Evolutionary conservation across 139 green algal species (phyloP).

Genomic region (Chlamydomonas sp.): DNA sequence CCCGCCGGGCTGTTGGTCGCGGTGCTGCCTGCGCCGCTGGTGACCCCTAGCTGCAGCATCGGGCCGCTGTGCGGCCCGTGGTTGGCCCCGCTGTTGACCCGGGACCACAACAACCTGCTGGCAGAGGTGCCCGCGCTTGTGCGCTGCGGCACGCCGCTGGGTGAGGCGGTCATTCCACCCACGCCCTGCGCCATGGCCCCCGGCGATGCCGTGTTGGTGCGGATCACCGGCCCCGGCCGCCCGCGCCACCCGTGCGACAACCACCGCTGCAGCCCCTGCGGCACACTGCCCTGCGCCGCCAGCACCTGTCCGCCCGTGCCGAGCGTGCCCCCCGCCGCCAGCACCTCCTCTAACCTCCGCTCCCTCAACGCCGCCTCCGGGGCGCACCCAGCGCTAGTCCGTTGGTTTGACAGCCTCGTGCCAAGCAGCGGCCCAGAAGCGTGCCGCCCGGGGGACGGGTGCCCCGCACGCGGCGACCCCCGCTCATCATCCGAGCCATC

Average conservation of each 20-base stretch:
- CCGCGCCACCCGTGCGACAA: conserved; percentile 25
- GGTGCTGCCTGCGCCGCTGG: background rate
- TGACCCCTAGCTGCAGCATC: background rate
- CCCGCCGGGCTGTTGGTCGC: background rate
- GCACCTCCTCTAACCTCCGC: background rate
- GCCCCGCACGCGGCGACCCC: background rate
- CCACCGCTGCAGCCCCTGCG: conserved; percentile 8
- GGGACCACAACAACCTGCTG: background rate
- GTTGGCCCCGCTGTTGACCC: background rate
- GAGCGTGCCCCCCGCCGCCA: background rate
- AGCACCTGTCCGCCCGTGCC: background rate
- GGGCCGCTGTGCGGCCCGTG: too few relatives aligned
- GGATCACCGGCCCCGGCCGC: background rate
- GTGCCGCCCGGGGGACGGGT: background rate
- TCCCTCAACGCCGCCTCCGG: background rate
- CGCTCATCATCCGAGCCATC: conserved; percentile 13
- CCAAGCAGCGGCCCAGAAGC: background rate
- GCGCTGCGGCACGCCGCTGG: background rate
- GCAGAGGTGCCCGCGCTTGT: too few relatives aligned
- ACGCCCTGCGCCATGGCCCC: background rate
- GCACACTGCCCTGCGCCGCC: background rate
- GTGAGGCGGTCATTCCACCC: background rate
- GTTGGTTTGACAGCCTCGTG: background rate
- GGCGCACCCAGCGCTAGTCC: background rate
- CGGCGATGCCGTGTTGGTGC: background rate